Base-by-base conservation (phyloP, 208 protist genomes). In the Endotrypanum monterogeii region DNA sequence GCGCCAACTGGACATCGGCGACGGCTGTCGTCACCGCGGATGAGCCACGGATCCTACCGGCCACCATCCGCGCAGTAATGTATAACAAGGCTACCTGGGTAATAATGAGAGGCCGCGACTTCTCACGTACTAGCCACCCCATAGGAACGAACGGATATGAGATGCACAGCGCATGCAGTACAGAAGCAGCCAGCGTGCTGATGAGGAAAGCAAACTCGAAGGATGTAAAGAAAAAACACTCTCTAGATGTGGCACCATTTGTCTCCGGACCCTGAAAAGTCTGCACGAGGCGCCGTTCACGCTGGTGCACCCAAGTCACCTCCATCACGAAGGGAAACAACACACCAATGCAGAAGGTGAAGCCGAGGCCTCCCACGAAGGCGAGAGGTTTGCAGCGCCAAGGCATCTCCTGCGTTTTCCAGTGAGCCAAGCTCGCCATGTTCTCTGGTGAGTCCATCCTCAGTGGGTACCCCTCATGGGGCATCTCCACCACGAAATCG, bases 61-160 rank as follows among this genome's bases (percentile, higher is more conserved):
- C 81, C 41, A 83, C 71, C 30, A 65, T 60, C 67, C 56, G 82
- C 37, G 75, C 55, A 14, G 74, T 37, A 0, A 55, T 0, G 78
- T 87, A 88, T 28, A 83, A 41, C 12, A 57, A n/a, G 30, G 65
- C 46, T 14, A 85, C 65, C 37, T 89, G 83, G 0, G 81, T 32
- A 2, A 90, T 52, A 20, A 89, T 84, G 35, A 89, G 58, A 48
- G 60, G 56, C 41, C 83, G 65, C 7, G 88, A 85, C 60, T 76
- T 77, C 69, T 95, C 88, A 39, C 90, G 86, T 35, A 93, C 60
- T 9, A 95, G n/a, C 81, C 83, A 89, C 4, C 58, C 90, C 74
- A 91, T 81, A 16, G 88, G 88, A 54, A 93, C 88, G 71, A 95
- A 95, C 28, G 90, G 90, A 73, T 92, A 95, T 8, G 83, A 92